phyloP scores from a whole-genome alignment of 495 filamentous ascomycete genomes.

The Parathielavia hyrcaniae region DNA sequence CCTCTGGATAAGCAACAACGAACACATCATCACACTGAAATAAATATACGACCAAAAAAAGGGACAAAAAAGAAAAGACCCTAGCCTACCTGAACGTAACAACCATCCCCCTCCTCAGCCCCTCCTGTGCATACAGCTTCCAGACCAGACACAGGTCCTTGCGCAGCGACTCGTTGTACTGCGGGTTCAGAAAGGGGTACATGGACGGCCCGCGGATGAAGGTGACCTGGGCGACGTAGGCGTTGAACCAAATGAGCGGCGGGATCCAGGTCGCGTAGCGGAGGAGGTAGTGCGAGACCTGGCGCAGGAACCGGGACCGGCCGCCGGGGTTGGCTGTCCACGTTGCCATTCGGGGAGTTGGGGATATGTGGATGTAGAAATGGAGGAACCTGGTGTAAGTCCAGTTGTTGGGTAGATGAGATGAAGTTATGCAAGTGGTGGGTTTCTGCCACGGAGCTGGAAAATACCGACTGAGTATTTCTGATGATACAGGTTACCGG shows the following conservation, averaged over 20 bases:
- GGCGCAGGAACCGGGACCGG: slow-evolving; percentile 26
- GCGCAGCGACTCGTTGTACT: slow-evolving; percentile 51
- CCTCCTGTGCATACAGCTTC: slow-evolving; percentile 43
- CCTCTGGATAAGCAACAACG: too few relatives aligned
- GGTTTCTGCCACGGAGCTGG: not conserved
- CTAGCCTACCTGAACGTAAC: slow-evolving; percentile 52
- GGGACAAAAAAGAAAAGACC: too few relatives aligned
- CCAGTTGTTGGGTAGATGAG: not conserved
- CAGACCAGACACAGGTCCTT: slow-evolving; percentile 49
- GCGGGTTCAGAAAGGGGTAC: slow-evolving; percentile 69
- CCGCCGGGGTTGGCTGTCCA: slow-evolving; percentile 26
- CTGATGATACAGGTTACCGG: too few relatives aligned
- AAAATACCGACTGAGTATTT: too few relatives aligned
- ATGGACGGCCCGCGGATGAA: slow-evolving; percentile 64
- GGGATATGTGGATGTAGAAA: not conserved
- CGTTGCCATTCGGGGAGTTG: slow-evolving; percentile 21
- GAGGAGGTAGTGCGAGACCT: slow-evolving; percentile 44
- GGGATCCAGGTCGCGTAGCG: slow-evolving; percentile 56
- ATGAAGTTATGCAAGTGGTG: slow-evolving; percentile 2
- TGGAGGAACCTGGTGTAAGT: not conserved
- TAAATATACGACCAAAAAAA: not conserved
- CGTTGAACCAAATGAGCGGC: slow-evolving; percentile 57
- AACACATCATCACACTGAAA: not conserved
- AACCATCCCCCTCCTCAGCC: slow-evolving; percentile 48
- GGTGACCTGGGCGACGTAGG: slow-evolving; percentile 55